Percentiles rank a stretch among this genome's conserved stretches.
phyloP scores from a whole-genome alignment of 345 rosid species.

The Punica granatum region DNA sequence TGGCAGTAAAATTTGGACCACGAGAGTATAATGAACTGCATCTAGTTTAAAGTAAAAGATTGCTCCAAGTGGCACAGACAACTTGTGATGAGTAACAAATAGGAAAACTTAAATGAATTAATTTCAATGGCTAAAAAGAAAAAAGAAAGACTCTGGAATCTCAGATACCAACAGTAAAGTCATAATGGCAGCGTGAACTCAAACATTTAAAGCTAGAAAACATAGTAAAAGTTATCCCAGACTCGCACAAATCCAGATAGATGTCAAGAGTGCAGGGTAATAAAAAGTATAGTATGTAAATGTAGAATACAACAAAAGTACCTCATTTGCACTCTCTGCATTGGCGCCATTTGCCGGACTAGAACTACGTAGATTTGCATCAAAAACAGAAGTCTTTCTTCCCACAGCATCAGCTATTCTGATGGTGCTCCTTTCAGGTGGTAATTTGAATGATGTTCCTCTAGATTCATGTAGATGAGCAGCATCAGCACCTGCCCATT shows the following conservation, averaged over 20 bases:
- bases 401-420: conserved; percentile 21
- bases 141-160: not conserved
- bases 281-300: not conserved
- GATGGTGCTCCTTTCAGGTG: conserved; percentile 18
- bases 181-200: not conserved
- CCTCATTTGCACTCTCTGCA: conserved; percentile 8
- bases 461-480: conserved; percentile 26
- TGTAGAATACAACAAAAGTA: conserved; percentile 8
- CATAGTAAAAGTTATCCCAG: not conserved
- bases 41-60: not conserved
- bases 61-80: not conserved
- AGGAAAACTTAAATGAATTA: not conserved
- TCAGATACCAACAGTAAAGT: not conserved
- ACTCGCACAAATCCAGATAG: not conserved
- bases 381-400: conserved; percentile 16
- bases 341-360: not conserved
- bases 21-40: not conserved
- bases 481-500: not conserved
- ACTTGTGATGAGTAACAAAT: not conserved
- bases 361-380: not conserved
- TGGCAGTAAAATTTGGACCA: not conserved
- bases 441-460: conserved; percentile 25
- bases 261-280: not conserved
- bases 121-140: too few species aligned
- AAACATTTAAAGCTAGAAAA: not conserved